A percentile compares a stretch with the other conserved stretches of the same genome.
These are phyloP conservation scores for Penicillium sp. DNA, from an alignment of 2,329 filamentous ascomycete species.

Conservation along the genomic window DNA sequence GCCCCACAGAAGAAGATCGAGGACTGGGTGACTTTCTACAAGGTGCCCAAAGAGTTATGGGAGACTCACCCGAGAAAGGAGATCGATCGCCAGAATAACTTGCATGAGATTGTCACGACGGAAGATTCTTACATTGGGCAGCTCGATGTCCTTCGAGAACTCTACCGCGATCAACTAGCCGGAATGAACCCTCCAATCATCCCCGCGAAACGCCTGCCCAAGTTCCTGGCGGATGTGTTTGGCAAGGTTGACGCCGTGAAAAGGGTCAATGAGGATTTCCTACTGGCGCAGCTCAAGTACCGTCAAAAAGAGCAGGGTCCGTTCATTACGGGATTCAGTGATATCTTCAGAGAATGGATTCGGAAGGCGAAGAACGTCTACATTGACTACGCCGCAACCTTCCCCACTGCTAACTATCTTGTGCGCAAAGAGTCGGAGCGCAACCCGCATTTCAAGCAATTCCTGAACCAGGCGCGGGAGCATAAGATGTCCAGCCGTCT, in stretches of 20 bases:
- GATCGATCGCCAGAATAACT: slow-evolving; percentile 85
- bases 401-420: slow-evolving; percentile 79
- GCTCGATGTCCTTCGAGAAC: slow-evolving; percentile 77
- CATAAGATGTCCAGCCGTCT: slow-evolving; percentile 80
- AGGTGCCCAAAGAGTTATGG: slow-evolving; percentile 74
- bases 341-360: slow-evolving; percentile 98
- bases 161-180: slow-evolving; percentile 82
- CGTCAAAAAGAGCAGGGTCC: slow-evolving; percentile 95
- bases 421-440: slow-evolving; percentile 81
- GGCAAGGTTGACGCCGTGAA: slow-evolving; percentile 87
- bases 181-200: slow-evolving; percentile 78
- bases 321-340: slow-evolving; percentile 90
- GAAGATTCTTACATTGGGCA: slow-evolving; percentile 91
- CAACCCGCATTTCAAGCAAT: slow-evolving; percentile 83
- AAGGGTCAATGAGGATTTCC: slow-evolving; percentile 86
- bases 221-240: slow-evolving; percentile 84
- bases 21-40: slow-evolving; percentile 90
- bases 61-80: slow-evolving; percentile 79
- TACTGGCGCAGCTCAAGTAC: slow-evolving; percentile 93
- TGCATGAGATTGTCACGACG: slow-evolving; percentile 92
- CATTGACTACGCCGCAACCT: slow-evolving; percentile 86
- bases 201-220: slow-evolving; percentile 71
- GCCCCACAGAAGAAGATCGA: slow-evolving; percentile 69
- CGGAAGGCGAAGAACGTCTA: slow-evolving; percentile 87
- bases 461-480: slow-evolving; percentile 76